Conservation (phyloP, 2,329 filamentous ascomycete genomes). For the Paraphaeosphaeria minitans region DNA sequence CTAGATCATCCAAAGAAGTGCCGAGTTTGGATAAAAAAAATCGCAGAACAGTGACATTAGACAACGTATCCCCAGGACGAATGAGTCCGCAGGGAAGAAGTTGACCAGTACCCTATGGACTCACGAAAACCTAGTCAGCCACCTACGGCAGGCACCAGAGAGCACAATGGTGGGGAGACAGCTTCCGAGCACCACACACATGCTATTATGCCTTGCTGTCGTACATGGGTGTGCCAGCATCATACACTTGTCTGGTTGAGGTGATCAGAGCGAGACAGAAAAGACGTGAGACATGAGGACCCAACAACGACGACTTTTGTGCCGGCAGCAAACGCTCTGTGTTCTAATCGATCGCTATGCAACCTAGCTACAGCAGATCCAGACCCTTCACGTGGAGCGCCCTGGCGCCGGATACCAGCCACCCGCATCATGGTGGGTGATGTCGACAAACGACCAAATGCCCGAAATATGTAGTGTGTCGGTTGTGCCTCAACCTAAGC, state of each 20-base stretch:
- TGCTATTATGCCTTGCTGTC: too few relatives aligned
- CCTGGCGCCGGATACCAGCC: slow-evolving; percentile 25
- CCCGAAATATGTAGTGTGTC: slow-evolving; percentile 1
- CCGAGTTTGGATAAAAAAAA: too few relatives aligned
- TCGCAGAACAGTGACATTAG: too few relatives aligned
- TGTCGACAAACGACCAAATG: slow-evolving; percentile 18
- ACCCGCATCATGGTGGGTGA: slow-evolving; percentile 40
- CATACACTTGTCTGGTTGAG: background rate
- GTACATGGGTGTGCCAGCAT: background rate
- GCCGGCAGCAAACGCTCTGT: background rate
- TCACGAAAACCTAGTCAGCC: too few relatives aligned
- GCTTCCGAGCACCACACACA: too few relatives aligned
- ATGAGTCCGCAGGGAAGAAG: too few relatives aligned
- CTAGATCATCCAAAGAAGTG: too few relatives aligned
- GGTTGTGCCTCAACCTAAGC: background rate
- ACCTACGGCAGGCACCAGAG: too few relatives aligned
- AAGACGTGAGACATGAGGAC: background rate
- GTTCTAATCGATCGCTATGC: slow-evolving; percentile 22
- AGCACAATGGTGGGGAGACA: too few relatives aligned
- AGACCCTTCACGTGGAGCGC: slow-evolving; percentile 1
- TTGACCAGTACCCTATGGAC: too few relatives aligned
- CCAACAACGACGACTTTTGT: background rate
- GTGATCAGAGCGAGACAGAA: background rate
- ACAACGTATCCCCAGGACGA: too few relatives aligned
- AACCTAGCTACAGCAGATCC: slow-evolving; percentile 8